Evolutionary conservation across 495 filamentous ascomycete species (phyloP).

Genomic region (Polyplosphaeria fusca): DNA sequence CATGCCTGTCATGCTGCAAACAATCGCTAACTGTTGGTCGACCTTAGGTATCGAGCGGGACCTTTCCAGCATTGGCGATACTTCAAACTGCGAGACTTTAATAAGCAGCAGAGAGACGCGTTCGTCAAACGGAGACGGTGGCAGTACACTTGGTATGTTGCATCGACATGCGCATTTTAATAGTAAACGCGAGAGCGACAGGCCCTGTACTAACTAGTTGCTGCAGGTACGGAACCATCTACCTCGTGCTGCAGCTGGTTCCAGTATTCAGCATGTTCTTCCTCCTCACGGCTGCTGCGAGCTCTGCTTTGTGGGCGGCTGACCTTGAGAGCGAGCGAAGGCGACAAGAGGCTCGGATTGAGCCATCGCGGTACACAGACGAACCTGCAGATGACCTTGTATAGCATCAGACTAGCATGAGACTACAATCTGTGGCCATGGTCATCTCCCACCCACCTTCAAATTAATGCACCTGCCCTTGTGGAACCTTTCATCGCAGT

Average conservation of each 20-base stretch:
- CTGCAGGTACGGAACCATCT: slow-evolving; percentile 59
- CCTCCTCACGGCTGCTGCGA: slow-evolving; percentile 61
- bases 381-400: too few relatives aligned
- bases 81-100: slow-evolving; percentile 56
- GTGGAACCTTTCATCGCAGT: too few relatives aligned
- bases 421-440: too few relatives aligned
- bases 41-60: slow-evolving; percentile 62
- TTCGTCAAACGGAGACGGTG: slow-evolving; percentile 52
- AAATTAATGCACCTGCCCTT: too few relatives aligned
- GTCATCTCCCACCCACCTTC: too few relatives aligned
- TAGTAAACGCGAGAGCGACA: not conserved
- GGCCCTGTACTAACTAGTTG: not conserved
- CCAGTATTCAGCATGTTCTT: slow-evolving; percentile 66
- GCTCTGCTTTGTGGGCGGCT: slow-evolving; percentile 61
- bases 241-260: slow-evolving; percentile 59
- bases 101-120: slow-evolving; percentile 56
- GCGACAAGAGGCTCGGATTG: slow-evolving; percentile 13
- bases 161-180: too few relatives aligned
- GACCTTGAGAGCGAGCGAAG: slow-evolving; percentile 50
- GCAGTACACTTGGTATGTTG: slow-evolving; percentile 63
- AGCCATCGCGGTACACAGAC: too few relatives aligned
- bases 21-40: too few relatives aligned
- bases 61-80: slow-evolving; percentile 68
- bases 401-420: too few relatives aligned
- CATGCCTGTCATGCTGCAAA: too few relatives aligned